phyloP scores from a whole-genome alignment of 495 filamentous ascomycete species.

The Annulohypoxylon moriforme region DNA sequence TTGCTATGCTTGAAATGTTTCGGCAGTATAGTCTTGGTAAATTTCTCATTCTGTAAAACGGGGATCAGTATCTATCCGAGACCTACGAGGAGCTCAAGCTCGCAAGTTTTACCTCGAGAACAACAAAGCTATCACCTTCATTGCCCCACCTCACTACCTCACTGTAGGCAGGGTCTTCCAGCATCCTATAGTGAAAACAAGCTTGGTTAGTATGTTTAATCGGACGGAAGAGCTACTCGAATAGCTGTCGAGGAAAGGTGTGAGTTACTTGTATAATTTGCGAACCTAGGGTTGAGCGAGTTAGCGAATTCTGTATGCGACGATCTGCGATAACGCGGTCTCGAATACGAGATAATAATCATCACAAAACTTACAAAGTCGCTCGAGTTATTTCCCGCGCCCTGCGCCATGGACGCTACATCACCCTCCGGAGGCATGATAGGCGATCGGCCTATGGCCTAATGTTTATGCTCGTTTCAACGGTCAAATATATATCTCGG shows the following conservation, averaged over 20 bases:
- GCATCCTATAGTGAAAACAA: conserved; percentile 74
- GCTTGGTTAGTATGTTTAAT: conserved; percentile 39
- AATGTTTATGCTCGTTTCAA: conserved; percentile 4
- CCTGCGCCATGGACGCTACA: conserved; percentile 53
- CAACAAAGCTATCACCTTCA: conserved; percentile 94
- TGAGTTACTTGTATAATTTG: conserved; percentile 92
- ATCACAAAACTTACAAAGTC: conserved; percentile 59
- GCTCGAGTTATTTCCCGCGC: conserved; percentile 60
- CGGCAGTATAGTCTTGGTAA: conserved; percentile 95
- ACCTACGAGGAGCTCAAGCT: conserved; percentile 5
- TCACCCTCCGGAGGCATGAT: conserved; percentile 59
- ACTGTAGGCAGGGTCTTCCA: conserved; percentile 93
- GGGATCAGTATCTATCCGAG: conserved; percentile 18
- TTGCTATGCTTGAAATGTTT: conserved; percentile 99
- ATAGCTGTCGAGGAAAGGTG: conserved; percentile 8
- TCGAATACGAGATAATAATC: conserved; percentile 12
- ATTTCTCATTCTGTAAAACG: conserved; percentile 85
- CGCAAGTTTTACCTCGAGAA: conserved; percentile 79
- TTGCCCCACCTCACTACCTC: conserved; percentile 96
- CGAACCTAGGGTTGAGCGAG: conserved; percentile 74
- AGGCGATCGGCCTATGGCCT: conserved; percentile 39
- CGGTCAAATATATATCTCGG: conserved; percentile 28
- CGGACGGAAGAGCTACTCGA: conserved; percentile 13
- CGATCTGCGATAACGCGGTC: conserved; percentile 32
- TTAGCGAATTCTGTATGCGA: conserved; percentile 37